phyloP scores from a whole-genome alignment of 768 basidiomycete species.

The Amanita pallidorosea region DNA sequence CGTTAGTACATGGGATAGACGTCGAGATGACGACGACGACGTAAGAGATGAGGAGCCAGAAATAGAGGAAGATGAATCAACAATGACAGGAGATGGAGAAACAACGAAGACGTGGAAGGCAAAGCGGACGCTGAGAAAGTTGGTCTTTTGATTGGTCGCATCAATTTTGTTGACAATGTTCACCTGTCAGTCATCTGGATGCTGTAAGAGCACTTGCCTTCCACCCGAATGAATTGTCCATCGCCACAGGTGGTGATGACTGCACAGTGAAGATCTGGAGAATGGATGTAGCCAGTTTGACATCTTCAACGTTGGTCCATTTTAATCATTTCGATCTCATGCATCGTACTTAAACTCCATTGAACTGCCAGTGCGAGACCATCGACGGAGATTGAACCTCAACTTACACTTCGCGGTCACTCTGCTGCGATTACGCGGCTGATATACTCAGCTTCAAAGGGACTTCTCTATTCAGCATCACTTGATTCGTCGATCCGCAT shows the following conservation, averaged over 20 bases:
- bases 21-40: conserved; percentile 51
- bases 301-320: conserved; percentile 63
- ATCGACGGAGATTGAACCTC: conserved; percentile 85
- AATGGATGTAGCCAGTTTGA: conserved; percentile 64
- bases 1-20: conserved; percentile 40
- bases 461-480: conserved; percentile 82
- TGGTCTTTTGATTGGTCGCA: conserved; percentile 25
- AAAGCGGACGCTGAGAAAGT: conserved; percentile 85
- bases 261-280: conserved; percentile 95
- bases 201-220: conserved; percentile 86
- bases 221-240: conserved; percentile 73
- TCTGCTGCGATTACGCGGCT: conserved; percentile 84
- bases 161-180: conserved; percentile 10
- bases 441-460: conserved; percentile 65
- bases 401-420: conserved; percentile 89
- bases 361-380: conserved; percentile 40
- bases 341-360: conserved; percentile 8
- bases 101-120: conserved; percentile 74
- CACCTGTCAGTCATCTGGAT: conserved; percentile 69
- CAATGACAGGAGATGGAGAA: conserved; percentile 58
- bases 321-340: conserved; percentile 6
- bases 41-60: conserved; percentile 62
- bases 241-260: conserved; percentile 94
- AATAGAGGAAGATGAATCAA: conserved; percentile 54
- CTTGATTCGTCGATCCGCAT: conserved; percentile 89